Conservation (phyloP, 139 green algal species). For the Desmodesmus armatus region DNA sequence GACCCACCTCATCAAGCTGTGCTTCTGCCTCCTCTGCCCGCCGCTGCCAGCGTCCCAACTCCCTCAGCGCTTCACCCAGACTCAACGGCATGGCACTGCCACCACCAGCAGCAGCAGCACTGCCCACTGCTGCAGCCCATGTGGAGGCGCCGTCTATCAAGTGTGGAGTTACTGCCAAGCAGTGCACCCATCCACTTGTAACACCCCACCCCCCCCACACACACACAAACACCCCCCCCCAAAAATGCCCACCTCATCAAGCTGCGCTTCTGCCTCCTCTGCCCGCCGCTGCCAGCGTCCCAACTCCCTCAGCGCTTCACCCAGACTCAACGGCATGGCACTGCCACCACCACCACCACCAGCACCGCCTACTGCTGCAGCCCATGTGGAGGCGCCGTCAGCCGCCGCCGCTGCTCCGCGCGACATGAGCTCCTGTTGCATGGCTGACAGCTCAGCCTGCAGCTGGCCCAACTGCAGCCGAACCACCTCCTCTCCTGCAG, state of each 20-base stretch:
- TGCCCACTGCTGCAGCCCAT: not conserved
- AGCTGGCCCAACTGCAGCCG: conserved; percentile 6
- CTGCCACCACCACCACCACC: not conserved
- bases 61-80: conserved; percentile 7
- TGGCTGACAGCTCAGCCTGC: not conserved
- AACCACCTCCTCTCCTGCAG: conserved; percentile 32
- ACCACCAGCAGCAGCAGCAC: not conserved
- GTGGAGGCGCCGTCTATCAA: not conserved
- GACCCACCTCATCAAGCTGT: conserved; percentile 6
- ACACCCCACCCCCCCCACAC: not conserved
- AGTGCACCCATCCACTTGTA: not conserved
- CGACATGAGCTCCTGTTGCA: conserved; percentile 39
- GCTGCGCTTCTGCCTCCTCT: not conserved
- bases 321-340: not conserved
- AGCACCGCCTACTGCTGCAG: conserved; percentile 17
- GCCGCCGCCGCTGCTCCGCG: conserved; percentile 3
- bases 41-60: conserved; percentile 15
- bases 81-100: not conserved
- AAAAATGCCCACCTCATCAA: not conserved
- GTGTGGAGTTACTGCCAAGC: no score
- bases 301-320: conserved; percentile 17
- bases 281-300: conserved; percentile 3
- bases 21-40: conserved; percentile 8
- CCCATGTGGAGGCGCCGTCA: not conserved
- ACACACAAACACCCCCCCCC: not conserved